phyloP scores from a whole-genome alignment of 208 protist species.

The Crithidia thermophila region DNA sequence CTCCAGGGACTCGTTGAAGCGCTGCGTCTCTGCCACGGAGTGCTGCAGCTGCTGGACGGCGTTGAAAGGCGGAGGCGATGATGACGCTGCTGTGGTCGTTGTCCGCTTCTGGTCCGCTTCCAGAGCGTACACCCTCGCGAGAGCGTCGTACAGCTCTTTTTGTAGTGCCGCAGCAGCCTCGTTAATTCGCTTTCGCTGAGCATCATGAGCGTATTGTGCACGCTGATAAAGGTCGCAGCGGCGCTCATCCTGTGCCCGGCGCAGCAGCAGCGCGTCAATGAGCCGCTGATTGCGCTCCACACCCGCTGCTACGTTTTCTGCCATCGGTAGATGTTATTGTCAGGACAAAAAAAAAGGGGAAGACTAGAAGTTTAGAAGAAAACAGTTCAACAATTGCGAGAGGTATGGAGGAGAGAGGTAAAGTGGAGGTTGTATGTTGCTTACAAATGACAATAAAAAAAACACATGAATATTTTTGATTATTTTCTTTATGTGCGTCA shows the following conservation, averaged over 20 bases:
- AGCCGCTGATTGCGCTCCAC: constrained; percentile 5
- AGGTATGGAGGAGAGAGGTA: neutral
- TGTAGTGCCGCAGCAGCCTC: neutral
- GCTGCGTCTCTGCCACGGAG: constrained; percentile 5
- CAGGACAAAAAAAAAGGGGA: neutral
- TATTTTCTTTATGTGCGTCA: too few relatives aligned
- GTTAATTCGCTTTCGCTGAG: neutral
- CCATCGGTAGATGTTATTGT: neutral
- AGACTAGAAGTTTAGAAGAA: neutral
- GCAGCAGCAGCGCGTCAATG: neutral
- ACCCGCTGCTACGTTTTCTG: neutral
- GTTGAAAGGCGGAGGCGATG: neutral
- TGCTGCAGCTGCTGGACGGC: neutral
- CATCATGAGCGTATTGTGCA: neutral
- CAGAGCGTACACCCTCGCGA: constrained; percentile 1
- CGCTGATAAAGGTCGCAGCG: constrained; percentile 16
- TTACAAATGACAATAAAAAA: too few relatives aligned
- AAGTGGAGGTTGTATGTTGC: too few relatives aligned
- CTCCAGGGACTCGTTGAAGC: constrained; percentile 9
- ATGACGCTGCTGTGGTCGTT: neutral
- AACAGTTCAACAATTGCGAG: neutral
- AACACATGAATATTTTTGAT: too few relatives aligned
- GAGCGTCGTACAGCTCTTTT: neutral
- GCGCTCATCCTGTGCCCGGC: constrained; percentile 10
- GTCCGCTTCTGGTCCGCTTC: neutral